Percentiles rank a stretch among this genome's conserved stretches.
phyloP scores from a whole-genome alignment of 148 eudicot species.

The Cornus kousa region DNA sequence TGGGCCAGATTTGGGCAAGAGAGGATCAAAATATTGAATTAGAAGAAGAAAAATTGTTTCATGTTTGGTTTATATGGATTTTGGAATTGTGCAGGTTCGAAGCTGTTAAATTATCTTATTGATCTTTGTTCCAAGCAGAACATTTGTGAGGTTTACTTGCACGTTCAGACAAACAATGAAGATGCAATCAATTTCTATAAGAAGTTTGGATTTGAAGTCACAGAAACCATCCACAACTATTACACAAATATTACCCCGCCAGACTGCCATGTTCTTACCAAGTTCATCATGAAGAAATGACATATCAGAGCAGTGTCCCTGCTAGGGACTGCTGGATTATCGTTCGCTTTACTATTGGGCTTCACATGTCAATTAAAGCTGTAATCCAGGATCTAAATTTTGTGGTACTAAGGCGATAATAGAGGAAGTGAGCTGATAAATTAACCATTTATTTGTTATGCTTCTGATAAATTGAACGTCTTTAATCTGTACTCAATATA shows the following conservation, averaged over 20 bases:
- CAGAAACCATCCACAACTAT: constrained; percentile 82
- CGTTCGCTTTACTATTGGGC: not conserved
- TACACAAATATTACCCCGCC: constrained; percentile 88
- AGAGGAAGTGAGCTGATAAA: not conserved
- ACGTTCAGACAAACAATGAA: constrained; percentile 92
- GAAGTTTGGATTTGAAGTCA: constrained; percentile 90
- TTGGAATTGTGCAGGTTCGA: constrained; percentile 51
- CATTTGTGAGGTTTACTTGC: constrained; percentile 83
- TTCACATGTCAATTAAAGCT: not conserved
- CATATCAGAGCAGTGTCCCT: not conserved
- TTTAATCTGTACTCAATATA: not conserved
- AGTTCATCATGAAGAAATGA: constrained; percentile 56
- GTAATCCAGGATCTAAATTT: not conserved
- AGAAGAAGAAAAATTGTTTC: not conserved
- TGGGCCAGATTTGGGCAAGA: not conserved
- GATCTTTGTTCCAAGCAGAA: constrained; percentile 73
- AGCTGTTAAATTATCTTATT: constrained; percentile 71
- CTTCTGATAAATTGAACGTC: not conserved
- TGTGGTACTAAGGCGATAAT: not conserved
- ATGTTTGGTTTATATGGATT: not conserved
- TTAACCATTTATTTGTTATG: constrained; percentile 5
- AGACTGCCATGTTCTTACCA: constrained; percentile 78
- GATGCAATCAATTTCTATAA: constrained; percentile 89
- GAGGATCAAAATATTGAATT: not conserved
- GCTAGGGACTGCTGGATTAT: not conserved